These are phyloP conservation scores for Rhodomyrtus psidioides DNA, from an alignment of 441 rosid species.

Conservation along the genomic window DNA sequence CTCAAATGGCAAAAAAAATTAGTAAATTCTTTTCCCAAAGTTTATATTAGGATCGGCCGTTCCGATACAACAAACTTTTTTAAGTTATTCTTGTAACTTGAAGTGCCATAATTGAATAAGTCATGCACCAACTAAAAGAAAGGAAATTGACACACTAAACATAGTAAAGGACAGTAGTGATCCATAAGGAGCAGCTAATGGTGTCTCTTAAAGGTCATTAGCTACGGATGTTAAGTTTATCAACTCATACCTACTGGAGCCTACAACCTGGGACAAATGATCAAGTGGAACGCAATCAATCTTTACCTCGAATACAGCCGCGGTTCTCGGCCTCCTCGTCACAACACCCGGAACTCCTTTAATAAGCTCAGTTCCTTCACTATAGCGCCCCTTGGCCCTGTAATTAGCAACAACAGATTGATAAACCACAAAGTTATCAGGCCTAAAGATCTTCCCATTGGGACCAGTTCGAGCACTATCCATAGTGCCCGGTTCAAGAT, in stretches of 20 bases:
- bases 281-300: not conserved
- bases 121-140: not conserved
- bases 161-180: not conserved
- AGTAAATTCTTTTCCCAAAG: not conserved
- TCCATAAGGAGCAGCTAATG: not conserved
- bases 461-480: constrained; percentile 5
- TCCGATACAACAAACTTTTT: not conserved
- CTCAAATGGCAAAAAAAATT: not conserved
- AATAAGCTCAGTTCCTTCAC: too few species aligned
- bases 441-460: constrained; percentile 6
- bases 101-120: not conserved
- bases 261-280: not conserved
- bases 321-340: not conserved
- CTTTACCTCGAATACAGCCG: constrained; percentile 1
- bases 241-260: not conserved
- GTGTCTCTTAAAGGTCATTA: not conserved
- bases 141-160: too few species aligned
- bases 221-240: not conserved
- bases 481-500: constrained; percentile 9
- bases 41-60: too few species aligned
- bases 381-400: too few species aligned
- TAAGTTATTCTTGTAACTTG: not conserved
- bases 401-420: not conserved
- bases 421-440: constrained; percentile 6
- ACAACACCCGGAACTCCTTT: too few species aligned